Evolutionary conservation across 202 grass and related monocot species (phyloP).

Genomic region (Setaria viridis): DNA sequence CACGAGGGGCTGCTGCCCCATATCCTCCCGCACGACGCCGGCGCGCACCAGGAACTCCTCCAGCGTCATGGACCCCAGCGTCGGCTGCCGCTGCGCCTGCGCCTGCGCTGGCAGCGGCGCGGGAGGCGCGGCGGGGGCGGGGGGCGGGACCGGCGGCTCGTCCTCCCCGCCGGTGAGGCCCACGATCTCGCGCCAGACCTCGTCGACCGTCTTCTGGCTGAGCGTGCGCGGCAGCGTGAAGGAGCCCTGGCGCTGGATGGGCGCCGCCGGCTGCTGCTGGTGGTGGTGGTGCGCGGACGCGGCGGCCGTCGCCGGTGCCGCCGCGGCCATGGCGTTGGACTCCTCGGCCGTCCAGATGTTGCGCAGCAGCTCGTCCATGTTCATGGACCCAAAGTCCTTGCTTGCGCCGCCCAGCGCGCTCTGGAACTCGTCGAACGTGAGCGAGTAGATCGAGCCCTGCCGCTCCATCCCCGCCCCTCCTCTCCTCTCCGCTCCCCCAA

Average conservation of each 20-base stretch:
- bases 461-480: slow-evolving; percentile 52
- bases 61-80: slow-evolving; percentile 84
- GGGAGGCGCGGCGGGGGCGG: not conserved
- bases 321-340: slow-evolving; percentile 55
- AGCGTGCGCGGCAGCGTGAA: slow-evolving; percentile 80
- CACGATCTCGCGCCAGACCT: slow-evolving; percentile 81
- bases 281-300: not conserved
- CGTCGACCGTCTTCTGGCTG: slow-evolving; percentile 89
- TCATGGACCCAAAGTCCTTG: slow-evolving; percentile 98
- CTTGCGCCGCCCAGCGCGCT: slow-evolving; percentile 64
- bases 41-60: slow-evolving; percentile 87
- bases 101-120: not conserved
- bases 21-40: slow-evolving; percentile 72
- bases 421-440: slow-evolving; percentile 94
- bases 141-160: not conserved
- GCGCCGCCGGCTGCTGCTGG: slow-evolving; percentile 14
- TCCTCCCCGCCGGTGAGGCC: slow-evolving; percentile 33
- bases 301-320: not conserved
- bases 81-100: slow-evolving; percentile 47
- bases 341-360: slow-evolving; percentile 94
- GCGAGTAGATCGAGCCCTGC: slow-evolving; percentile 83
- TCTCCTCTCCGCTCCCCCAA: not conserved
- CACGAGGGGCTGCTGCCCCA: slow-evolving; percentile 48
- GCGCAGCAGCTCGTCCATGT: slow-evolving; percentile 93
- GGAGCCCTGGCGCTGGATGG: slow-evolving; percentile 69